A percentile compares a stretch with the other conserved stretches of the same genome.
Conservation (phyloP, 306 rosid species). For the Trichosanthes cucumerina region DNA sequence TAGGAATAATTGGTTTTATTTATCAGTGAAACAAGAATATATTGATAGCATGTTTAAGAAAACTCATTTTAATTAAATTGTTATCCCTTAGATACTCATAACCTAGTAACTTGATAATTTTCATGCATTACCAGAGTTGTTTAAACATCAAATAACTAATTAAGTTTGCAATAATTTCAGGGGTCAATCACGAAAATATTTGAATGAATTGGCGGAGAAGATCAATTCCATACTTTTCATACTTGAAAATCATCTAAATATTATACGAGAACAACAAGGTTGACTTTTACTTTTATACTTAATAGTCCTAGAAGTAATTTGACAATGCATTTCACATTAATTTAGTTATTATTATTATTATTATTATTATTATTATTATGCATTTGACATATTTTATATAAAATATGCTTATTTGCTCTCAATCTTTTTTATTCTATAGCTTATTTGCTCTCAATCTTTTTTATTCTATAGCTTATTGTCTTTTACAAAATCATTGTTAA, state of each 20-base stretch:
- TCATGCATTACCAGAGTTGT: neutral
- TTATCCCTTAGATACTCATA: neutral
- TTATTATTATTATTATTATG: neutral
- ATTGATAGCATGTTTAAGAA: too few species aligned
- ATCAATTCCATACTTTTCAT: neutral
- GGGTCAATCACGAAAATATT: slow-evolving; percentile 1
- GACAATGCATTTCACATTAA: neutral
- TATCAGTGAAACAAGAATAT: too few species aligned
- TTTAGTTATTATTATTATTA: neutral
- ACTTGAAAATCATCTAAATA: neutral
- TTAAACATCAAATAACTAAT: neutral
- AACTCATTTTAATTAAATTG: too few species aligned
- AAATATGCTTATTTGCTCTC: too few species aligned
- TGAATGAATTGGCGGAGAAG: slow-evolving; percentile 6
- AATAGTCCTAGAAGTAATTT: neutral
- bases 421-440: too few species aligned
- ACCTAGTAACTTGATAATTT: neutral
- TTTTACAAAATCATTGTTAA: neutral
- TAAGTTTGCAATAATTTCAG: neutral
- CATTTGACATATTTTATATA: too few species aligned
- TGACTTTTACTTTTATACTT: neutral
- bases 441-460: too few species aligned
- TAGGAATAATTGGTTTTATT: too few species aligned
- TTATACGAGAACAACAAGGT: slow-evolving; percentile 1
- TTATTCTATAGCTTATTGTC: neutral